Base-by-base conservation (phyloP, 1,284 basidiomycete genomes). In the Ceratobasidium sp. region DNA sequence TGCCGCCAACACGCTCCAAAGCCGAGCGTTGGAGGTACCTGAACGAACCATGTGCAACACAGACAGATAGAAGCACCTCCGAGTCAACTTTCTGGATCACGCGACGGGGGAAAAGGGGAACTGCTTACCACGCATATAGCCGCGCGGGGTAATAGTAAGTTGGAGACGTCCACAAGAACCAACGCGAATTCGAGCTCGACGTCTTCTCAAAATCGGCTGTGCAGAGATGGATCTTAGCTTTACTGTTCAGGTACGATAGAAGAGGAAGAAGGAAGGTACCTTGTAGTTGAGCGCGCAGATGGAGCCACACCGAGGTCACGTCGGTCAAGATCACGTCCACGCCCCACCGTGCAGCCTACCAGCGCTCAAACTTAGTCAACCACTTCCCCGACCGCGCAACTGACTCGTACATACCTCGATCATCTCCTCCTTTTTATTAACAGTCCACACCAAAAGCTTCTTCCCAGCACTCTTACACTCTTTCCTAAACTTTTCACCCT, bases 361-460 rank as follows among this genome's bases (percentile, higher is more conserved):
- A 28, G 64, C 75, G 23, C 23, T 50, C 46, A 48, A 23, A 26
- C 10, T 17, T 38, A 5, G 80, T 77, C 57, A 50, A 61, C 79
- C 79, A 46, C 46, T 74, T 38, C 57, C 68, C 33, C 69, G 56
- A 56, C 28, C 59, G 80, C 67, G 54, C 48, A n/a, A 33, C 38
- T 38, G 78, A 48, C 61, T 5, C 15, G 44, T 56, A 85, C 89
- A 70, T 33, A 91, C 93, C 90, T 98, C 95, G 87, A 97, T 93
- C 97, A 99, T 98, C 84, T 97, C 93, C 78, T 91, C 91, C 12
- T 92, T 91, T 65, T 93, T 90, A 84, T 99, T 99, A 42, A 99
- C 97, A 0, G 97, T 99, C 98, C 98, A 99, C 13, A 97, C 95
- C 90, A 96, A 93, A 64, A 98, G 82, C 82, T 90, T 90, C 89